Conservation (phyloP, 352 stramenopile genomes). For the Pythium scleroteichum region DNA sequence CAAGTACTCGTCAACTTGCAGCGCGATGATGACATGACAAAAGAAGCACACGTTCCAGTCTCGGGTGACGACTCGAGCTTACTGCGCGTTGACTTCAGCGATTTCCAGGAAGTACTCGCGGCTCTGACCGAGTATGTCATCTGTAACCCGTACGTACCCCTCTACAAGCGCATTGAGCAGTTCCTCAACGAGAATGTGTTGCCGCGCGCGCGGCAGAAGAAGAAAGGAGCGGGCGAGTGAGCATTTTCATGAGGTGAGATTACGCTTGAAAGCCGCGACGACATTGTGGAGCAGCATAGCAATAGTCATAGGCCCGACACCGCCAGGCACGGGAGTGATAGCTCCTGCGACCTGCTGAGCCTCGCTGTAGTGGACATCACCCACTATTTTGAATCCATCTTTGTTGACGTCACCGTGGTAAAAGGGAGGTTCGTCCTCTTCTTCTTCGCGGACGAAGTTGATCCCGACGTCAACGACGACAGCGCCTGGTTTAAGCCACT, state of each 20-base stretch:
- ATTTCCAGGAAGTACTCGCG: constrained; percentile 73
- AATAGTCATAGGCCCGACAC: constrained; percentile 99
- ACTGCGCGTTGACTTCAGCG: constrained; percentile 58
- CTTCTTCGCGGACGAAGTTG: constrained; percentile 92
- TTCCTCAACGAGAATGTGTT: constrained; percentile 80
- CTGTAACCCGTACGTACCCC: constrained; percentile 74
- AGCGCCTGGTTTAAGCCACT: constrained; percentile 97
- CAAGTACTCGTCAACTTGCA: constrained; percentile 78
- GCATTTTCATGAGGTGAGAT: constrained; percentile 28
- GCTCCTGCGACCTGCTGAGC: constrained; percentile 80
- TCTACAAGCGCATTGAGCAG: constrained; percentile 77
- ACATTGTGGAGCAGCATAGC: constrained; percentile 93
- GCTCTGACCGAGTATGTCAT: constrained; percentile 79
- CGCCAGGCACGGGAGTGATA: constrained; percentile 97
- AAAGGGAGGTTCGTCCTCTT: constrained; percentile 13
- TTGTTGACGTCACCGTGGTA: constrained; percentile 58
- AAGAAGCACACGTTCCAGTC: background rate
- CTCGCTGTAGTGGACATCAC: constrained; percentile 94
- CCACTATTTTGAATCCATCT: constrained; percentile 96
- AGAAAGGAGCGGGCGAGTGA: constrained; percentile 30
- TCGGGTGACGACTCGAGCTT: constrained; percentile 8
- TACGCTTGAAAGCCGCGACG: constrained; percentile 69
- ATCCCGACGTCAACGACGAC: constrained; percentile 99
- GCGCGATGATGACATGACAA: constrained; percentile 38
- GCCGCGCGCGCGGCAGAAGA: constrained; percentile 71